Conservation (phyloP, 441 rosid species). For the Aleurites moluccanus region DNA sequence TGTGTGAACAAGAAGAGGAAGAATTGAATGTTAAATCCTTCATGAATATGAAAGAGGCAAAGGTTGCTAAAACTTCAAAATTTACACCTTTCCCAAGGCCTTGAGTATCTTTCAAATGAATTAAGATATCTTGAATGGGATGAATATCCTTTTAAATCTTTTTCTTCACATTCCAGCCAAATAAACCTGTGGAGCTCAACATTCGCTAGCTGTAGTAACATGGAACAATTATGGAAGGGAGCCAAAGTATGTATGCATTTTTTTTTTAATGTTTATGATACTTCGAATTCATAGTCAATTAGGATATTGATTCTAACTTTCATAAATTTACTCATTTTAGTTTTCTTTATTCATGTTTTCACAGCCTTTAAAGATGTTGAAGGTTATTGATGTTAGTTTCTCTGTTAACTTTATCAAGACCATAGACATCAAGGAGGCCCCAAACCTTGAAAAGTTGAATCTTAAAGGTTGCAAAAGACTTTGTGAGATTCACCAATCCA, state of each 20-base stretch:
- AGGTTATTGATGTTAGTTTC: conserved; percentile 22
- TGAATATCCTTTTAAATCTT: conserved; percentile 17
- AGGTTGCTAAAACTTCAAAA: neutral
- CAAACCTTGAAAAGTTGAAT: conserved; percentile 22
- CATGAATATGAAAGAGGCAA: neutral
- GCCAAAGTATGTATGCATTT: conserved; percentile 5
- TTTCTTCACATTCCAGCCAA: conserved; percentile 15
- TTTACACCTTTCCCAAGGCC: neutral
- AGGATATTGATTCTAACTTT: neutral
- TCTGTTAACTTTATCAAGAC: conserved; percentile 13
- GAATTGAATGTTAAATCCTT: neutral
- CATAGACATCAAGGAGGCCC: conserved; percentile 3
- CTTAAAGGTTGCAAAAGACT: conserved; percentile 10
- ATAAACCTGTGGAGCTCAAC: conserved; percentile 18
- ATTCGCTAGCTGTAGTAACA: conserved; percentile 15
- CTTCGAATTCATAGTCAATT: neutral
- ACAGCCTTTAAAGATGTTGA: conserved; percentile 18
- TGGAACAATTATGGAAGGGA: conserved; percentile 18
- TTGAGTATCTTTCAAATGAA: conserved; percentile 10
- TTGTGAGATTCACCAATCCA: neutral
- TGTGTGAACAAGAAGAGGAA: neutral
- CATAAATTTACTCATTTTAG: neutral
- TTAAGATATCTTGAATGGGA: conserved; percentile 22
- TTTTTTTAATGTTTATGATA: no score
- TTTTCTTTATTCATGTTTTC: neutral